Percentiles rank a stretch among this genome's conserved stretches.
Evolutionary conservation across 2,329 filamentous ascomycete genomes (phyloP).

Genomic region (Ophiostoma quercus): DNA sequence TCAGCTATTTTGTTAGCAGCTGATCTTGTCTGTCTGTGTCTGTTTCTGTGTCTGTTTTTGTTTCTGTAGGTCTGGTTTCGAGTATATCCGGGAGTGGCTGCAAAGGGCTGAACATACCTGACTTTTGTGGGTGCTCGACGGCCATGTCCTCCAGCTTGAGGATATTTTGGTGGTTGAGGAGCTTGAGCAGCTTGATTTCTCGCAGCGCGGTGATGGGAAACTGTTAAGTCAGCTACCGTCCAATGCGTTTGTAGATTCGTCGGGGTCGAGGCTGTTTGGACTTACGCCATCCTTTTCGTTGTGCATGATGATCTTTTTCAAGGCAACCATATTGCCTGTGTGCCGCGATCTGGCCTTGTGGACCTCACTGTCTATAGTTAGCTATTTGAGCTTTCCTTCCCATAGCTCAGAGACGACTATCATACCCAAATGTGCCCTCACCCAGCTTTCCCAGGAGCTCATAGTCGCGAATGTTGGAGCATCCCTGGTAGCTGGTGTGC

Average conservation of each 20-base stretch:
- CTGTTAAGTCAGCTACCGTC: constrained; percentile 34
- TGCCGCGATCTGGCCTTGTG: constrained; percentile 78
- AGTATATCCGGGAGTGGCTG: not conserved
- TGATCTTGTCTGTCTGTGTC: not conserved
- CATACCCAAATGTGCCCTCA: constrained; percentile 89
- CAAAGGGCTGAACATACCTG: constrained; percentile 41
- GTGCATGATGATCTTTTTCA: constrained; percentile 99
- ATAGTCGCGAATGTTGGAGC: constrained; percentile 76
- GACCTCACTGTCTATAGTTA: constrained; percentile 59
- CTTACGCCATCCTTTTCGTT: constrained; percentile 93
- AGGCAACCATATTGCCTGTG: constrained; percentile 69
- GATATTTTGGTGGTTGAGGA: constrained; percentile 86
- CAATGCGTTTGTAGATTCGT: not conserved
- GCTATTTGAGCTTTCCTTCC: constrained; percentile 7
- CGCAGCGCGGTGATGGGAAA: constrained; percentile 98
- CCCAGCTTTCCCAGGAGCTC: constrained; percentile 78
- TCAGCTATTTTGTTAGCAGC: constrained; percentile 50
- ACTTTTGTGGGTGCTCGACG: constrained; percentile 67
- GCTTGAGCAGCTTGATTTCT: constrained; percentile 95
- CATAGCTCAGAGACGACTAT: not conserved
- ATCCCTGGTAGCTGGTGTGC: constrained; percentile 67
- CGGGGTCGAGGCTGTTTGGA: not conserved
- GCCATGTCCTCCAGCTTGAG: constrained; percentile 91
- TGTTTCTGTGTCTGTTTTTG: no score
- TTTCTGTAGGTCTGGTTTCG: not conserved